Base-by-base conservation (phyloP, 352 stramenopile species). In the Globisporangium echinulatum region DNA sequence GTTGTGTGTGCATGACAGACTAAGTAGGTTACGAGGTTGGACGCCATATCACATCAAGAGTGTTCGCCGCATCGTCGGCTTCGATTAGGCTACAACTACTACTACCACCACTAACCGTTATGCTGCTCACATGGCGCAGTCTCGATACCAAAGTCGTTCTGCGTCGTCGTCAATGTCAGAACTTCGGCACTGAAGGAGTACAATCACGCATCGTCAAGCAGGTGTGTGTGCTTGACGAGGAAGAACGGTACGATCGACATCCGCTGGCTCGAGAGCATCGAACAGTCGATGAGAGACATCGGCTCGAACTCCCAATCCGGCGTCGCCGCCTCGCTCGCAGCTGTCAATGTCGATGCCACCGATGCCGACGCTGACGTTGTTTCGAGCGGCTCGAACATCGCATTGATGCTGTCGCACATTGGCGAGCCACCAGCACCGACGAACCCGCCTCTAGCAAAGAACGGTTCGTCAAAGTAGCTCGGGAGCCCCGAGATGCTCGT, bases 401-500 rank as follows among this genome's bases (percentile, higher is more conserved):
- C 11, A 15, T 48, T 19, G 5, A 61, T 54, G 9, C 3, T 19
- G 10, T 25, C 14, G 25, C 56, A 61, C 1, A 61, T 49, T 1
- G 56, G 56, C 8, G 56, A 54, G 10, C 49, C 47, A 3, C 47
- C 56, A 0, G 56, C 56, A 11, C 47, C 38, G 6, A 61, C 13
- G 4, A 42, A 37, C 3, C 36, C 47, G 8, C 56, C 56, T 61
- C 10, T 40, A 3, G 8, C 17, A 14, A 62, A 65, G 54, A 62
- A 65, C 3, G 59, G 46, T 7, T 61, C 40, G 55, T 62, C 59
- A 25, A 62, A 51, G 33, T 58, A 65, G 19, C 37, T 25, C 15
- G 59, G 59, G 2, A 65, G 40, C 11, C 14, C 9, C 15, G 38
- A 43, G 9, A 65, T 39, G 15, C 55, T 42, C 5, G 46, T 62